These are phyloP conservation scores for Iris macrosiphon DNA, from an alignment of 106 monocot species.

Conservation along the genomic window DNA sequence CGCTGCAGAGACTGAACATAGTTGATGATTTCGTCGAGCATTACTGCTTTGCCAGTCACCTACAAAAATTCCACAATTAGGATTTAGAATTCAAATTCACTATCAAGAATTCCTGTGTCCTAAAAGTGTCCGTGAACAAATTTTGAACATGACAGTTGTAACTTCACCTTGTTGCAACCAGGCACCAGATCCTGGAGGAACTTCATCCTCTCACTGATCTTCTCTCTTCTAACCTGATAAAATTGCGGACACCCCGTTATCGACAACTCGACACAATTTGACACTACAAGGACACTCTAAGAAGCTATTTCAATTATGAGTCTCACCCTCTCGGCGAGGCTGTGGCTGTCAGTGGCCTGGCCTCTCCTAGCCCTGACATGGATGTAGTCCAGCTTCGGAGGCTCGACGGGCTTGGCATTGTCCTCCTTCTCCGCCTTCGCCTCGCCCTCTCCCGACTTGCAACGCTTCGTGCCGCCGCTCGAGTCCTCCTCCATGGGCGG, in stretches of 20 bases:
- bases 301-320: too few relatives aligned
- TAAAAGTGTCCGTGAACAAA: too few relatives aligned
- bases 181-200: constrained; percentile 78
- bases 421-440: constrained; percentile 11
- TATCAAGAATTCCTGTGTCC: too few relatives aligned
- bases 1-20: constrained; percentile 78
- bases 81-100: too few relatives aligned
- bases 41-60: constrained; percentile 82
- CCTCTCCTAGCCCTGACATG: constrained; percentile 84
- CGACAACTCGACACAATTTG: too few relatives aligned
- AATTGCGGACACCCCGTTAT: background rate
- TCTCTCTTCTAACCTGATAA: constrained; percentile 67
- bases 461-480: too few relatives aligned
- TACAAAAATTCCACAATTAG: too few relatives aligned
- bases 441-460: too few relatives aligned
- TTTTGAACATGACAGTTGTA: too few relatives aligned
- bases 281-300: too few relatives aligned
- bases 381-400: constrained; percentile 59
- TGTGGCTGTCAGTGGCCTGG: constrained; percentile 88
- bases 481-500: too few relatives aligned
- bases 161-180: constrained; percentile 74
- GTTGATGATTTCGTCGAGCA: constrained; percentile 88
- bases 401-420: constrained; percentile 37
- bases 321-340: constrained; percentile 79
- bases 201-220: constrained; percentile 79